Percentiles rank a stretch among this genome's conserved stretches.
These are phyloP conservation scores for Drosera spatulata DNA, from an alignment of 179 eudicot species.

Conservation along the genomic window DNA sequence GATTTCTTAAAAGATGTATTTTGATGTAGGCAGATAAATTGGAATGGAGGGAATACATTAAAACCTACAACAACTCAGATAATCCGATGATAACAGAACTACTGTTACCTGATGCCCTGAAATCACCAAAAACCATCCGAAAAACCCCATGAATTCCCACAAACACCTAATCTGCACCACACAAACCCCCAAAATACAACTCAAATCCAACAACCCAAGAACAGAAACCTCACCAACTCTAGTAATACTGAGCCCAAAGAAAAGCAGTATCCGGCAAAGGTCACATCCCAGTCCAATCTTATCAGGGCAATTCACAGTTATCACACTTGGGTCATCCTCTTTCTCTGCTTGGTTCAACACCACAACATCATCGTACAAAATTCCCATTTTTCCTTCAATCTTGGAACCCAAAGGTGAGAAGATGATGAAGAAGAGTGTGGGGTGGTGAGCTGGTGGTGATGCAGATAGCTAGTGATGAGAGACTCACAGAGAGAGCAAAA, in stretches of 20 bases:
- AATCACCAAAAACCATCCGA: too few species aligned
- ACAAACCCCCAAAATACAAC: not conserved
- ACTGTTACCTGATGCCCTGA: too few species aligned
- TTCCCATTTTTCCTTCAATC: constrained; percentile 45
- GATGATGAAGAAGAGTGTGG: too few species aligned
- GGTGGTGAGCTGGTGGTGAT: too few species aligned
- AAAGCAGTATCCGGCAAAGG: constrained; percentile 68
- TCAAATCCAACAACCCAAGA: too few species aligned
- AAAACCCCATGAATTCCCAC: not conserved
- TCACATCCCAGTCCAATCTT: constrained; percentile 88
- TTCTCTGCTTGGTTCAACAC: constrained; percentile 40
- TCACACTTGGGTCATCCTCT: constrained; percentile 63
- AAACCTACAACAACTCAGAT: too few species aligned
- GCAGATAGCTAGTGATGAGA: too few species aligned
- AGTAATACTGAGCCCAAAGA: constrained; percentile 48
- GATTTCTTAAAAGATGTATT: not conserved
- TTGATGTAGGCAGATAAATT: too few species aligned
- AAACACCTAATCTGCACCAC: not conserved
- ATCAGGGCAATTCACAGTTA: constrained; percentile 93
- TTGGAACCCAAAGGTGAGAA: too few species aligned
- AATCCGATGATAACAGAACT: too few species aligned
- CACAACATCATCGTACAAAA: constrained; percentile 68
- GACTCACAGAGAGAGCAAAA: too few species aligned
- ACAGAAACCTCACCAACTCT: constrained; percentile 43
- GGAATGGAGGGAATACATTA: too few species aligned